Evolutionary conservation across 2,329 filamentous ascomycete genomes (phyloP).

Genomic region (Domatiomyces globalis): DNA sequence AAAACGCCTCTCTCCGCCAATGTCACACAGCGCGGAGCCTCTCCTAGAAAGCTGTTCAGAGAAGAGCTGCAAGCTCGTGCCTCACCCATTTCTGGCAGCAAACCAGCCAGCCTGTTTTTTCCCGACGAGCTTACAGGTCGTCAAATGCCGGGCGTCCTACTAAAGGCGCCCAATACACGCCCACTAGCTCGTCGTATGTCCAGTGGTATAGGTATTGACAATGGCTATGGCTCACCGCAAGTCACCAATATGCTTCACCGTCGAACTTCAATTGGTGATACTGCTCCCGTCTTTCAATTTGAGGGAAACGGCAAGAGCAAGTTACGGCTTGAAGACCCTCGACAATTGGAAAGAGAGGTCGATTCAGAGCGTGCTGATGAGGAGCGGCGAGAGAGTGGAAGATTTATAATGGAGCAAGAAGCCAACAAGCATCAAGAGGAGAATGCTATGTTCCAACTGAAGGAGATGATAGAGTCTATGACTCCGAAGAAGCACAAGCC

Average conservation of each 20-base stretch:
- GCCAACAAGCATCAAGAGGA: conserved; percentile 38
- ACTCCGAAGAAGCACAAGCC: conserved; percentile 49
- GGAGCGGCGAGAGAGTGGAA: conserved; percentile 45
- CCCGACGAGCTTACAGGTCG: conserved; percentile 40
- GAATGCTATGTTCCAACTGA: conserved; percentile 53
- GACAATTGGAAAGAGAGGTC: conserved; percentile 47
- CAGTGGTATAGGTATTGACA: conserved; percentile 55
- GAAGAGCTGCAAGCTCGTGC: conserved; percentile 28
- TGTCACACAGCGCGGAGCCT: conserved; percentile 32
- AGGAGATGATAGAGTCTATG: conserved; percentile 63
- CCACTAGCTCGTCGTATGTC: conserved; percentile 38
- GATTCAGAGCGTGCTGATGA: conserved; percentile 49
- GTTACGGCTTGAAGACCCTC: conserved; percentile 53
- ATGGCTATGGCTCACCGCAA: conserved; percentile 60
- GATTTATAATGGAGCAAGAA: conserved; percentile 42
- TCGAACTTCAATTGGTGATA: conserved; percentile 56
- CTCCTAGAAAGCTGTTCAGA: conserved; percentile 36
- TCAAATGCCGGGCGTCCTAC: conserved; percentile 48
- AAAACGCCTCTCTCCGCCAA: conserved; percentile 36
- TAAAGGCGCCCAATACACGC: conserved; percentile 36
- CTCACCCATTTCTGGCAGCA: conserved; percentile 20
- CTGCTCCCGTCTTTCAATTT: conserved; percentile 49
- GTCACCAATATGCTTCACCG: conserved; percentile 58
- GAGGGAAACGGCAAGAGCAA: conserved; percentile 28
- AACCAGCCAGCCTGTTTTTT: conserved; percentile 37